Evolutionary conservation across 2,329 filamentous ascomycete genomes (phyloP).

Genomic region (Grosmannia huntii): DNA sequence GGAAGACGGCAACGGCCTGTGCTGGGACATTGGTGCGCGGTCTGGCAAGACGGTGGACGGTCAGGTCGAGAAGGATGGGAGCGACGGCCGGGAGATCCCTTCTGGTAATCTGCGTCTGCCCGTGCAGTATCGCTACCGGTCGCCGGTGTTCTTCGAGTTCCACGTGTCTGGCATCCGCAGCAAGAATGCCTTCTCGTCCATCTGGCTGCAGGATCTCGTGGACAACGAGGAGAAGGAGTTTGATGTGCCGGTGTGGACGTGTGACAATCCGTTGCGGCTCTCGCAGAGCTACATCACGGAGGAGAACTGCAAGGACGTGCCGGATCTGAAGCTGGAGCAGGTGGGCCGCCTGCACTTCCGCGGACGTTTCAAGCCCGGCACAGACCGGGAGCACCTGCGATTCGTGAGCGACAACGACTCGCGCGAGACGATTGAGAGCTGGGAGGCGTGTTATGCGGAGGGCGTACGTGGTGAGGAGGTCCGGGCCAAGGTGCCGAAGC

Average conservation of each 20-base stretch:
- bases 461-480: constrained; percentile 67
- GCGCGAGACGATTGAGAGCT: constrained; percentile 86
- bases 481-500: constrained; percentile 56
- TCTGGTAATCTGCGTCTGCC: constrained; percentile 52
- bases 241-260: constrained; percentile 84
- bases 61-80: constrained; percentile 19
- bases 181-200: constrained; percentile 59
- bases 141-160: constrained; percentile 82
- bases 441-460: constrained; percentile 84
- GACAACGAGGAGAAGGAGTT: constrained; percentile 69
- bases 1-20: constrained; percentile 30
- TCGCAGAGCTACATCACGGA: constrained; percentile 89
- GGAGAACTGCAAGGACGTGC: constrained; percentile 54
- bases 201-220: constrained; percentile 77
- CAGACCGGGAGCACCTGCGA: constrained; percentile 69
- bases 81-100: constrained; percentile 25
- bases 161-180: constrained; percentile 55
- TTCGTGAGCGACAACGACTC: constrained; percentile 82
- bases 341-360: constrained; percentile 71
- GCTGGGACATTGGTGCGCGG: constrained; percentile 28
- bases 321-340: constrained; percentile 65
- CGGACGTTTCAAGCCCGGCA: constrained; percentile 77
- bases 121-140: constrained; percentile 81
- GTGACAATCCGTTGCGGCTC: constrained; percentile 59
- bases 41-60: constrained; percentile 16